These are phyloP conservation scores for Blastocystis sp. DNA, from an alignment of 352 stramenopile genomes.

Conservation along the genomic window DNA sequence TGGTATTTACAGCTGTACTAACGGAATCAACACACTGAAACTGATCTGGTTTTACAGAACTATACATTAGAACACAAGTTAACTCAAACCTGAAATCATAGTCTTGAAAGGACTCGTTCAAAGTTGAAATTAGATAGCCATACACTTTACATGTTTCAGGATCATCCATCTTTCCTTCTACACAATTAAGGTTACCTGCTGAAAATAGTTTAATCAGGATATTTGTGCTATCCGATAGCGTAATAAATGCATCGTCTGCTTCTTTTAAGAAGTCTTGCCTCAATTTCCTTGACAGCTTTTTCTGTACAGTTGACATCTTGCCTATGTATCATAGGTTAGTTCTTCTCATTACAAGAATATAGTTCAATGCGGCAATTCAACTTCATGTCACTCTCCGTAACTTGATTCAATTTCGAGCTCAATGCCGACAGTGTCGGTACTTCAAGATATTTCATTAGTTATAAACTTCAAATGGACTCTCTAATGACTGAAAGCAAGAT, in stretches of 20 bases:
- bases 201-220: neutral
- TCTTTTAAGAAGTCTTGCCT: conserved; percentile 57
- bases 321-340: neutral
- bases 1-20: neutral
- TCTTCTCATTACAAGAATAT: conserved; percentile 5
- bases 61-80: neutral
- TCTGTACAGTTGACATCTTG: conserved; percentile 52
- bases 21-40: conserved; percentile 25
- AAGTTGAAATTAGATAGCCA: conserved; percentile 85
- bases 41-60: conserved; percentile 43
- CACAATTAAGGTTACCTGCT: neutral
- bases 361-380: conserved; percentile 56
- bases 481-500: neutral
- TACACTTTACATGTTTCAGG: conserved; percentile 80
- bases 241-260: neutral
- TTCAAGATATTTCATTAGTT: conserved; percentile 60
- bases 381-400: conserved; percentile 56
- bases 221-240: conserved; percentile 10
- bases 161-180: conserved; percentile 75
- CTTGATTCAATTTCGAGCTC: conserved; percentile 51
- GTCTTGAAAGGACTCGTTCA: conserved; percentile 85
- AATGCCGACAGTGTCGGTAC: neutral
- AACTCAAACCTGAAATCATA: conserved; percentile 82
- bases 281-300: conserved; percentile 42
- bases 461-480: neutral